phyloP scores from a whole-genome alignment of 2,329 filamentous ascomycete species.

The Colletotrichum abscissum region DNA sequence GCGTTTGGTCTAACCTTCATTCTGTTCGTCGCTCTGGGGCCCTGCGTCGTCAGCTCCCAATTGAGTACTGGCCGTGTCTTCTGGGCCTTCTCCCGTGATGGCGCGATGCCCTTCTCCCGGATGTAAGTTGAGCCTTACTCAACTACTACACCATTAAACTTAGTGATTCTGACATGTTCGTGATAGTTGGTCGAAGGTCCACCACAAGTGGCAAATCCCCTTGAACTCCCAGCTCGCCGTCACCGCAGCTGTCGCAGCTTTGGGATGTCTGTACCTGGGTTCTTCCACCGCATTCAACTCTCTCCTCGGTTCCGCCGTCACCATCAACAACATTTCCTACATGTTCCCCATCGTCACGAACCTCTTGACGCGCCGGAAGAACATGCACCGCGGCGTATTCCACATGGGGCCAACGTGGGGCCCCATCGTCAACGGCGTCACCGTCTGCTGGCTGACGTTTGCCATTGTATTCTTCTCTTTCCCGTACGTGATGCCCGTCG shows the following conservation, averaged over 20 bases:
- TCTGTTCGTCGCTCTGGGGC: slow-evolving; percentile 55
- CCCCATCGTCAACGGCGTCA: slow-evolving; percentile 48
- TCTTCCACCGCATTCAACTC: slow-evolving; percentile 57
- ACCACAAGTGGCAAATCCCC: slow-evolving; percentile 48
- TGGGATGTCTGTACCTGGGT: slow-evolving; percentile 56
- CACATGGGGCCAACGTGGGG: slow-evolving; percentile 47
- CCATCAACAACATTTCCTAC: slow-evolving; percentile 58
- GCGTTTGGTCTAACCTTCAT: slow-evolving; percentile 55
- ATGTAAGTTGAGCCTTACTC: slow-evolving; percentile 38
- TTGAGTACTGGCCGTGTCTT: slow-evolving; percentile 47
- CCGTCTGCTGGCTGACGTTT: slow-evolving; percentile 51
- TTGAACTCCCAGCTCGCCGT: slow-evolving; percentile 50
- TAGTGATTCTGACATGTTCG: neutral
- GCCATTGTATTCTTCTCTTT: slow-evolving; percentile 58
- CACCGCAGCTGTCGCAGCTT: slow-evolving; percentile 47
- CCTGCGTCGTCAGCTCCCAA: slow-evolving; percentile 50
- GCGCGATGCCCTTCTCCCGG: slow-evolving; percentile 50
- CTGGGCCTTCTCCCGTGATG: slow-evolving; percentile 59
- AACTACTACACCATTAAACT: slow-evolving; percentile 30
- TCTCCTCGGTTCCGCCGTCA: slow-evolving; percentile 50
- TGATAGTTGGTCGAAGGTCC: slow-evolving; percentile 49
- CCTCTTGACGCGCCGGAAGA: slow-evolving; percentile 49
- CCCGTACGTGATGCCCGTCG: slow-evolving; percentile 53
- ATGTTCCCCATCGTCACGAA: slow-evolving; percentile 58
- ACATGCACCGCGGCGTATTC: slow-evolving; percentile 53